Evolutionary conservation across 768 basidiomycete species (phyloP), one percentile per base, ranked within the genome.

Genomic region (Fistulinella prunicolor): DNA sequence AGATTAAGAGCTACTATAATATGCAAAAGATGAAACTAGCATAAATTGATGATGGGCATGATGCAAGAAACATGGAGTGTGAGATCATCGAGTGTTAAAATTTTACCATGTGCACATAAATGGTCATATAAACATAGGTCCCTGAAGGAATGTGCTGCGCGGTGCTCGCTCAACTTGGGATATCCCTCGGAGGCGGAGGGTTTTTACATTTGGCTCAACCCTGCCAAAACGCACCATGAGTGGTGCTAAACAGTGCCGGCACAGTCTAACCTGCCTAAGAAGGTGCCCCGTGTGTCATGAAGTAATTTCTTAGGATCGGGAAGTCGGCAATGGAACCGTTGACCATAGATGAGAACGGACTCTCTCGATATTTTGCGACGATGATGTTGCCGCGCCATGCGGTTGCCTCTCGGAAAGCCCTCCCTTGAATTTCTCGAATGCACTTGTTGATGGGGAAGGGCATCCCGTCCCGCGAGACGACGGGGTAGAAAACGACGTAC

Each of bases 321-420:
- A 89, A 91, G 60, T 90, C 89, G 30, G 88, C 83, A 78, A 89
- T 89, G n/a, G 85, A 81, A 20, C 80, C 81, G 60, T 89, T 75
- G 19, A 82, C 79, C 79, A 90, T 79, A 29, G 66, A 68, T 2
- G 70, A 66, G 62, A 74, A 78, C 7, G 67, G 65, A 24, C 64
- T 62, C 58, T 78, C 75, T 35, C 60, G 62, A 53, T 78, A 91
- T 66, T 90, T 91, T 34, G 83, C 86, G 37, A 89, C 71, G 54
- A 91, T 72, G 45, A 91, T 77, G 66, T 89, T 89, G 20, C 89
- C 89, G 41, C 86, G 78, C 89, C 89, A 91, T 35, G 87, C 85
- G 46, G 59, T 57, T 44, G 78, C 75, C 61, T 88, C 86, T 56
- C 70, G 74, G 67, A 77, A 89, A 17, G 67, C 62, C 28, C 65